Conservation (phyloP, 768 basidiomycete species). For the Suillus clintonianus region DNA sequence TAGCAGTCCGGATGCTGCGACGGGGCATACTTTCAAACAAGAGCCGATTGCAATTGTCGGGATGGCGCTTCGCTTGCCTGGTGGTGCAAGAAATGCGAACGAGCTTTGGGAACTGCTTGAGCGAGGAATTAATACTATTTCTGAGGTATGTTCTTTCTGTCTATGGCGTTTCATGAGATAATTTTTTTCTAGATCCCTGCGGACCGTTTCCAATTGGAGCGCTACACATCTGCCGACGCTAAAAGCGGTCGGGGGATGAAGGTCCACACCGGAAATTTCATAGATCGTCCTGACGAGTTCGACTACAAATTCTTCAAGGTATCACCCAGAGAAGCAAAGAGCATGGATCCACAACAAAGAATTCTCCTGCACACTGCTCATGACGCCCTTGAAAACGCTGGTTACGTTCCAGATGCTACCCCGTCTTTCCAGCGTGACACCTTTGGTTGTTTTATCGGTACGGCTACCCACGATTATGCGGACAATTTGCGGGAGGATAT, state of each 20-base stretch:
- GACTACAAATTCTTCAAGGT: conserved; percentile 74
- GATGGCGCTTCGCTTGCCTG: conserved; percentile 60
- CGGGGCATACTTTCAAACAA: conserved; percentile 24
- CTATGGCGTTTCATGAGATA: conserved; percentile 1
- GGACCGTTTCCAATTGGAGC: conserved; percentile 52
- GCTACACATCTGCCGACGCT: conserved; percentile 31
- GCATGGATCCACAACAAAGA: conserved; percentile 79
- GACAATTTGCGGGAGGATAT: conserved; percentile 63
- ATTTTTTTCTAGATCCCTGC: conserved; percentile 53
- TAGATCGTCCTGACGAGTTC: conserved; percentile 57
- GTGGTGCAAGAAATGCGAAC: conserved; percentile 50
- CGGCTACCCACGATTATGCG: conserved; percentile 67
- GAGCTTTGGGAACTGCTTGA: conserved; percentile 63
- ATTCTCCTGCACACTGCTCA: conserved; percentile 66
- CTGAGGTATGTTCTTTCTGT: conserved; percentile 44
- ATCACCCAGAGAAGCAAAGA: conserved; percentile 71
- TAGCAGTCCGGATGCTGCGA: neutral
- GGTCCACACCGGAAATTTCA: conserved; percentile 63
- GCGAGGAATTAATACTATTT: conserved; percentile 54
- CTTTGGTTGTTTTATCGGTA: conserved; percentile 71
- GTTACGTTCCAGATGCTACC: conserved; percentile 64
- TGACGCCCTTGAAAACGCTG: conserved; percentile 69
- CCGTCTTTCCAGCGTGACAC: conserved; percentile 50
- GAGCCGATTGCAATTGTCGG: conserved; percentile 71
- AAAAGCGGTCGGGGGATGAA: conserved; percentile 46